phyloP scores from a whole-genome alignment of 2,329 filamentous ascomycete genomes.

The Clarireedia homoeocarpa region DNA sequence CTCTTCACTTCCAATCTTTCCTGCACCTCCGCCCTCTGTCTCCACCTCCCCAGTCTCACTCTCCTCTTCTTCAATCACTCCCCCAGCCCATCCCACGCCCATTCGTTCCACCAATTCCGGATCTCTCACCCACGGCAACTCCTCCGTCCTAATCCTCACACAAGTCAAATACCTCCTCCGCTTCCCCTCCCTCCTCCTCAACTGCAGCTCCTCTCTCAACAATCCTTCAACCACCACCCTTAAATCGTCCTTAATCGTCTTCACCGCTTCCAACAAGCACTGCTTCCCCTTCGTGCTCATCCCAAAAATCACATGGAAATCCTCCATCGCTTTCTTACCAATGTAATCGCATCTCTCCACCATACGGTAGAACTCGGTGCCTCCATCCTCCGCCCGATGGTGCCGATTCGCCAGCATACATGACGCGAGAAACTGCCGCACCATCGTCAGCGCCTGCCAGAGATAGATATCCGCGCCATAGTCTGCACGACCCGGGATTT shows the following conservation, averaged over 20 bases:
- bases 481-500: slow-evolving; percentile 20
- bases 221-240: slow-evolving; percentile 1
- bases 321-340: not conserved
- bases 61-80: not conserved
- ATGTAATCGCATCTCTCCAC: slow-evolving; percentile 17
- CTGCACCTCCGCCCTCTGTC: not conserved
- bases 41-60: not conserved
- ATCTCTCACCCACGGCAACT: slow-evolving; percentile 46
- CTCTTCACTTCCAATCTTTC: not conserved
- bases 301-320: slow-evolving; percentile 4
- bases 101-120: not conserved
- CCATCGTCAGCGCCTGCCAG: slow-evolving; percentile 21
- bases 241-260: slow-evolving; percentile 5
- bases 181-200: not conserved
- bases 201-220: not conserved
- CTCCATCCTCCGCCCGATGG: slow-evolving; percentile 22
- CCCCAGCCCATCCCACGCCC: not conserved
- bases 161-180: slow-evolving; percentile 7
- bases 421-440: slow-evolving; percentile 19
- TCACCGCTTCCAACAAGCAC: slow-evolving; percentile 1
- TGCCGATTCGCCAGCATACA: slow-evolving; percentile 13
- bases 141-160: slow-evolving; percentile 43
- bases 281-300: slow-evolving; percentile 9
- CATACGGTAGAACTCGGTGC: slow-evolving; percentile 20
- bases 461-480: slow-evolving; percentile 26